These are phyloP conservation scores for Fusarium domesticum DNA, from an alignment of 2,329 filamentous ascomycete genomes.

Conservation along the genomic window DNA sequence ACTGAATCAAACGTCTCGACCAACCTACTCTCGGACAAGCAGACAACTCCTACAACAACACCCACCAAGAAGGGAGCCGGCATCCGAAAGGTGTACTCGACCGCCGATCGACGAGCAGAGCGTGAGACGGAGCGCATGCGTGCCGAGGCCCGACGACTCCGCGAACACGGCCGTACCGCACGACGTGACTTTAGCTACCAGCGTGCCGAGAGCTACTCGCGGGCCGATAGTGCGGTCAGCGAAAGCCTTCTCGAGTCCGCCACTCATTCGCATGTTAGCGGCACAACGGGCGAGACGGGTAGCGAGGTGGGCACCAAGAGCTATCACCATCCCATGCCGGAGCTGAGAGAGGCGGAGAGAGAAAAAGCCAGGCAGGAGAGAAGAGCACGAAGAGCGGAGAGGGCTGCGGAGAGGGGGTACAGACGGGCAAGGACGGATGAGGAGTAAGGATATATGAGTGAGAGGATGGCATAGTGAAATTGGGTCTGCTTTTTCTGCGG, in stretches of 20 bases:
- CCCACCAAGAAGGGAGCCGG: conserved; percentile 40
- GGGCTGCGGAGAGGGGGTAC: conserved; percentile 28
- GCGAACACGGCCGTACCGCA: conserved; percentile 48
- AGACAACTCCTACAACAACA: conserved; percentile 55
- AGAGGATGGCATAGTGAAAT: conserved; percentile 2
- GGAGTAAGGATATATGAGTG: conserved; percentile 21
- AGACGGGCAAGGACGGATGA: conserved; percentile 35
- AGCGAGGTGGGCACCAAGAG: conserved; percentile 57
- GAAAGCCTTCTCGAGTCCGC: conserved; percentile 32
- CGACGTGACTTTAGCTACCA: conserved; percentile 55
- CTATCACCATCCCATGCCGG: conserved; percentile 55
- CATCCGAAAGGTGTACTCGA: conserved; percentile 62
- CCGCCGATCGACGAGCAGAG: conserved; percentile 51
- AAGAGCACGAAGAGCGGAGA: conserved; percentile 31
- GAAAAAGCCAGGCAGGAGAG: conserved; percentile 36
- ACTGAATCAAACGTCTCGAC: conserved; percentile 63
- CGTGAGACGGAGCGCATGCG: conserved; percentile 55
- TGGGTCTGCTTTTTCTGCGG: neutral
- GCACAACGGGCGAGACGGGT: conserved; percentile 39
- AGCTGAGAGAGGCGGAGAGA: conserved; percentile 40
- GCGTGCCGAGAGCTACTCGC: conserved; percentile 31
- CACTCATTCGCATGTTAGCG: conserved; percentile 26
- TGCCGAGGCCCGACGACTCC: conserved; percentile 54
- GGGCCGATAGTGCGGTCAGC: conserved; percentile 25
- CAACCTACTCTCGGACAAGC: conserved; percentile 57